A percentile compares a stretch with the other conserved stretches of the same genome.
Evolutionary conservation across 805 yeast species (phyloP).

Genomic region (Metschnikowia amazonensis): DNA sequence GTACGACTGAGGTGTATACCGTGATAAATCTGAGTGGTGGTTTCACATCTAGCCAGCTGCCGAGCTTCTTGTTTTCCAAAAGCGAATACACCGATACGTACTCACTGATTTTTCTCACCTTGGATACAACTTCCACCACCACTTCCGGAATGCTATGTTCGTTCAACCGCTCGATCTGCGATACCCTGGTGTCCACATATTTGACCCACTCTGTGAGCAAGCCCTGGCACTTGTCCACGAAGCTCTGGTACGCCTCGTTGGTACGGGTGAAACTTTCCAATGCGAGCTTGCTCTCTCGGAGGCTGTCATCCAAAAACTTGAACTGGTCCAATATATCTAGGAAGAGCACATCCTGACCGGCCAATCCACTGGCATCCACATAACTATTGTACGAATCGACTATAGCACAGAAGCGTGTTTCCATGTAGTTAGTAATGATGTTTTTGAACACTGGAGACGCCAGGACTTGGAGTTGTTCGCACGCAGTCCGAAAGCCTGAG

Average conservation of each 20-base stretch:
- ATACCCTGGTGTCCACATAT: constrained; percentile 51
- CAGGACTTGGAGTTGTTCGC: constrained; percentile 13
- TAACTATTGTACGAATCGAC: constrained; percentile 9
- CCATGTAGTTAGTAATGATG: constrained; percentile 14
- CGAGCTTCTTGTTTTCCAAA: constrained; percentile 51
- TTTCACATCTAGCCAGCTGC: constrained; percentile 63
- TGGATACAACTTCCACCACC: constrained; percentile 68
- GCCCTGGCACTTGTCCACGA: constrained; percentile 23
- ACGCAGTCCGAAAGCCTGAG: constrained; percentile 18
- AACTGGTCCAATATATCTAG: constrained; percentile 47
- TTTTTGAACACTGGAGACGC: constrained; percentile 14
- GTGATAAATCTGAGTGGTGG: constrained; percentile 49
- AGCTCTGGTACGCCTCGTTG: constrained; percentile 16
- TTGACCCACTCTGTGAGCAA: constrained; percentile 56
- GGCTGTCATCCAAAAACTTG: constrained; percentile 20
- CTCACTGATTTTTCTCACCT: constrained; percentile 61
- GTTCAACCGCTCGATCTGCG: constrained; percentile 48
- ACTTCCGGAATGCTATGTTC: constrained; percentile 72
- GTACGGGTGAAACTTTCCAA: constrained; percentile 12
- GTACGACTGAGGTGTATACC: constrained; percentile 47
- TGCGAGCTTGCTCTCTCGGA: constrained; percentile 14
- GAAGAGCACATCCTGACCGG: constrained; percentile 26
- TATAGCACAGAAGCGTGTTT: constrained; percentile 12
- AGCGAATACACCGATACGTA: constrained; percentile 51
- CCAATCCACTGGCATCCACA: constrained; percentile 10